A percentile compares a stretch with the other conserved stretches of the same genome.
Evolutionary conservation across 2,329 filamentous ascomycete genomes (phyloP).

Genomic region (Diaporthe nobilis): DNA sequence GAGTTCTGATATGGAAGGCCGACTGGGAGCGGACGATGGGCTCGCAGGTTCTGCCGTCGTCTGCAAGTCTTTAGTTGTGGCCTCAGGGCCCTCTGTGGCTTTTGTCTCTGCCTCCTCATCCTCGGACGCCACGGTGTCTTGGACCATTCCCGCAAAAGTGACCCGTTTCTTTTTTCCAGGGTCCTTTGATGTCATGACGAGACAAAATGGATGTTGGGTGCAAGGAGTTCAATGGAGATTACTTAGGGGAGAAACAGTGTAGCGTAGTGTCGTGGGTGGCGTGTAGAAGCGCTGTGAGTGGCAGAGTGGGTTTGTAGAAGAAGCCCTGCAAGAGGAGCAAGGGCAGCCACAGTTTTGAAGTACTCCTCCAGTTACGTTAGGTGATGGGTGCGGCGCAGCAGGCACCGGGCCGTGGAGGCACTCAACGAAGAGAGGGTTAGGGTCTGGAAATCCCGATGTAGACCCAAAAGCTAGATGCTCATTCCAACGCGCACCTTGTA

Average conservation of each 20-base stretch:
- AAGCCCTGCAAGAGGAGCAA: too few species aligned
- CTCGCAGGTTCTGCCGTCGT: background rate
- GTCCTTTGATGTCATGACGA: background rate
- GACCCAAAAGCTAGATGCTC: background rate
- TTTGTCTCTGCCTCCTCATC: background rate
- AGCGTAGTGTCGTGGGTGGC: background rate
- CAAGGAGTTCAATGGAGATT: background rate
- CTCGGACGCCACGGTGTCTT: background rate
- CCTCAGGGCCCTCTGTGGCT: background rate
- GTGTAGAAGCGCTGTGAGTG: background rate
- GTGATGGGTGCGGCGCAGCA: background rate
- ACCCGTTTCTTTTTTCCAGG: background rate
- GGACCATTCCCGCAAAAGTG: background rate
- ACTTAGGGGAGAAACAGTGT: background rate
- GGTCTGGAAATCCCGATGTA: background rate
- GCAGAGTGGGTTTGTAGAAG: background rate
- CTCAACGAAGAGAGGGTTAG: background rate
- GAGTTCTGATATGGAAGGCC: constrained; percentile 1
- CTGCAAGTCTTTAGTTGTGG: background rate
- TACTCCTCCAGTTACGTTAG: background rate
- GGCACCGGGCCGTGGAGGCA: background rate
- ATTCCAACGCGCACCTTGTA: background rate
- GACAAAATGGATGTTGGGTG: background rate
- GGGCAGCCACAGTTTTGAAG: too few species aligned
- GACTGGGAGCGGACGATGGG: background rate